These are phyloP conservation scores for Anethum foeniculum DNA, from an alignment of 140 eudicot species.

Conservation along the genomic window DNA sequence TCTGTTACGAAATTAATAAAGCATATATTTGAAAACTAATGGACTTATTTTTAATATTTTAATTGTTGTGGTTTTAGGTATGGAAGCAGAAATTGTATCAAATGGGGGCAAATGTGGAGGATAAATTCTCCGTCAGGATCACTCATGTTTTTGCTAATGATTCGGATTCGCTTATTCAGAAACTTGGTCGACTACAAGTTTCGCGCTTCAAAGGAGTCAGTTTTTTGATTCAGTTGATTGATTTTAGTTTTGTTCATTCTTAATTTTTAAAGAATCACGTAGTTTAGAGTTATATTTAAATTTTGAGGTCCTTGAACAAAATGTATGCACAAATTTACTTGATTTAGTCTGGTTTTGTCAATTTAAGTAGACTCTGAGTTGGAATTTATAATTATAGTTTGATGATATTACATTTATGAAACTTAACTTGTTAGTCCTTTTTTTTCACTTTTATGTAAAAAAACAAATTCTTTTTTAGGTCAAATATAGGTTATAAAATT, in stretches of 20 bases:
- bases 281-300: background rate
- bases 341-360: background rate
- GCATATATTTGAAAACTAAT: background rate
- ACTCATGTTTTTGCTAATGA: constrained; percentile 70
- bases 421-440: background rate
- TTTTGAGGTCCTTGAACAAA: background rate
- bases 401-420: background rate
- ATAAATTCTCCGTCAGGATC: constrained; percentile 29
- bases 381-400: background rate
- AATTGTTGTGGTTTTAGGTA: constrained; percentile 31
- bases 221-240: background rate
- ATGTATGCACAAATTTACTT: background rate
- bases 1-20: too few relatives aligned
- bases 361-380: background rate
- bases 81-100: constrained; percentile 87
- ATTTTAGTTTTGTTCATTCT: background rate
- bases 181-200: constrained; percentile 27
- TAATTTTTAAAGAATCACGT: too few relatives aligned
- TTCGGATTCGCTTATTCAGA: constrained; percentile 32
- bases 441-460: background rate
- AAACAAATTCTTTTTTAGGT: background rate
- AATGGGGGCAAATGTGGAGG: constrained; percentile 71
- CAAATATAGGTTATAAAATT: background rate
- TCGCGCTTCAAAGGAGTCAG: constrained; percentile 52
- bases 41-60: background rate